Evolutionary conservation across 768 basidiomycete species (phyloP).

Genomic region (Coprinopsis marcescibilis): DNA sequence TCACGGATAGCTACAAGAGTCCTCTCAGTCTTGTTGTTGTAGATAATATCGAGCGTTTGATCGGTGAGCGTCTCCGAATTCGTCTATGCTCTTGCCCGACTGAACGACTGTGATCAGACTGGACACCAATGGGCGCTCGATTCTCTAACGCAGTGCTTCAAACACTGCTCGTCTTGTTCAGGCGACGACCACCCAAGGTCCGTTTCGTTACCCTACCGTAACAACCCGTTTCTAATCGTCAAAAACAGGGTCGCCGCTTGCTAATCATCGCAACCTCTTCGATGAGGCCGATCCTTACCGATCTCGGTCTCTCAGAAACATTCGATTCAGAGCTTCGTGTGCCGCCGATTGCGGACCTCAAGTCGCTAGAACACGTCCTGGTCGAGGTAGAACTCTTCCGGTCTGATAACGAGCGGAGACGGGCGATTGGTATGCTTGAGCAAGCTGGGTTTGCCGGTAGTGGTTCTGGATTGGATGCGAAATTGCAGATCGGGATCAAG

Average conservation of each 20-base stretch:
- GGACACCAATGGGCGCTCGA: slow-evolving; percentile 94
- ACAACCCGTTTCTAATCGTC: neutral
- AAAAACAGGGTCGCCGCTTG: slow-evolving; percentile 75
- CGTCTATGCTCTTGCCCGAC: neutral
- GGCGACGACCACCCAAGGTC: slow-evolving; percentile 89
- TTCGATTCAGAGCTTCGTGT: slow-evolving; percentile 88
- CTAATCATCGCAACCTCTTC: slow-evolving; percentile 92
- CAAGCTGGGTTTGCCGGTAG: slow-evolving; percentile 66
- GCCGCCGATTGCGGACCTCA: slow-evolving; percentile 70
- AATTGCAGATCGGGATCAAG: slow-evolving; percentile 86
- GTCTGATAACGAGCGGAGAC: slow-evolving; percentile 43
- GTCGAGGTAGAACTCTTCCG: slow-evolving; percentile 75
- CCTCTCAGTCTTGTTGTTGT: slow-evolving; percentile 94
- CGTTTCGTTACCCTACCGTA: slow-evolving; percentile 8
- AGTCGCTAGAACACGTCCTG: slow-evolving; percentile 70
- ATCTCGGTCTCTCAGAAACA: slow-evolving; percentile 82
- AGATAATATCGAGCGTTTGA: slow-evolving; percentile 87
- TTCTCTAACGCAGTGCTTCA: slow-evolving; percentile 95
- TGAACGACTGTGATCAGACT: slow-evolving; percentile 49
- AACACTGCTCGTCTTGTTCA: slow-evolving; percentile 81
- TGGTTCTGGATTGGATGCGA: slow-evolving; percentile 29
- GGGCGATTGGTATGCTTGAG: slow-evolving; percentile 59
- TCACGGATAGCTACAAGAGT: slow-evolving; percentile 95
- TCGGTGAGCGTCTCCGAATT: slow-evolving; percentile 47
- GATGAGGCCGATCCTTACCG: slow-evolving; percentile 74